Base-by-base conservation (phyloP, 164 flowering plant genomes). In the Vitis rupestris region DNA sequence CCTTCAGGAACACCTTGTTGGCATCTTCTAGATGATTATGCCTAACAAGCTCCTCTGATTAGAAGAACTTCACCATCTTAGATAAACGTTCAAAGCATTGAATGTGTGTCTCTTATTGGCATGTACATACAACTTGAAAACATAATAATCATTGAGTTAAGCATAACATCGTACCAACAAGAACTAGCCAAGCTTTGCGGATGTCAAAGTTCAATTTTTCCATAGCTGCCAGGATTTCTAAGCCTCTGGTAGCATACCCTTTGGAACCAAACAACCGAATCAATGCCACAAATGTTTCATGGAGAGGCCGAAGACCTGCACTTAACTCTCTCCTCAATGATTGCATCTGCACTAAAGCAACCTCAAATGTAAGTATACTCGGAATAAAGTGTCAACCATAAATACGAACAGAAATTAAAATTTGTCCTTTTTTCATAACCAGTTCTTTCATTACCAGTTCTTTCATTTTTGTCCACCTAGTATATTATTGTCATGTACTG, bases 151-250 rank as follows among this genome's bases (percentile, higher is more conserved):
- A 37, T 3, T 37, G 44, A 37, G 44, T 37, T 2, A 37, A 37
- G 44, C 44, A 37, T 37, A 37, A 37, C 44, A 37, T 3, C 48
- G 27, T 88, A 94, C 97, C 97, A 82, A 88, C 87, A 75, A 95
- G 94, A 84, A 90, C 76, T 27, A 92, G 73, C 99, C 99, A 95
- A 68, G 97, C 92, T 69, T 72, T 86, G 12, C 97, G 93, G 61
- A 92, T 90, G 80, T 95, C 97, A 79, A 78, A 91, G 49, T 90
- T 82, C 50, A 93, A 71, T 54, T 91, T 90, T 69, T 93, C 99
- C 98, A 93, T 93, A 11, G 98, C 96, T 8, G 94, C 89, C 50
- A 95, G 91, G 63, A 95, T 86, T 76, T 95, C 99, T 61, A 90
- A 82, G 7, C 97, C 99, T 78, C 82, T 85, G 7, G 82, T 84